Percentiles rank a stretch among this genome's conserved stretches.
These are phyloP conservation scores for Hymenoscyphus occultus DNA, from an alignment of 2,329 filamentous ascomycete species.

Conservation along the genomic window DNA sequence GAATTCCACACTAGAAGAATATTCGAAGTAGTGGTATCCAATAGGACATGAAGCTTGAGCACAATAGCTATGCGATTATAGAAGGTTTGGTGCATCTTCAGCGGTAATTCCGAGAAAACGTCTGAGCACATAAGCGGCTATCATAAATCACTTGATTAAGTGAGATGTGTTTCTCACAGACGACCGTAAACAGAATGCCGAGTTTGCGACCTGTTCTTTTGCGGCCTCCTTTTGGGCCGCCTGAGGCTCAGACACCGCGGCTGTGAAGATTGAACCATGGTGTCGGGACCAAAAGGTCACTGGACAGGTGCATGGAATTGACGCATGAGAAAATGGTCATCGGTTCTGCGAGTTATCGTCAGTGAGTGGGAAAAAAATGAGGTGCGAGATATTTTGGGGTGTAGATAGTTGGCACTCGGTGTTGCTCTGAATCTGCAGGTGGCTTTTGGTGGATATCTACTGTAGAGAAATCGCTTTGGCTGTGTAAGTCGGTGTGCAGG, in stretches of 20 bases:
- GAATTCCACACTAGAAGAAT: not conserved
- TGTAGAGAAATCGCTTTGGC: no score
- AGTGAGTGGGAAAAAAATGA: not conserved
- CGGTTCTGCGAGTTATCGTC: not conserved
- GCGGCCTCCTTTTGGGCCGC: slow-evolving; percentile 7
- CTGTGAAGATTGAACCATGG: not conserved
- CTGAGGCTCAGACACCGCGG: slow-evolving; percentile 9
- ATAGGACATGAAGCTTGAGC: not conserved
- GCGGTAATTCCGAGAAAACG: not conserved
- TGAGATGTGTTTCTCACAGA: not conserved
- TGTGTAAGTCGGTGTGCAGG: slow-evolving; percentile 11
- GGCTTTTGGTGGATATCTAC: no score
- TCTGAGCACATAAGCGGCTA: not conserved
- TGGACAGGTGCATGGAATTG: slow-evolving; percentile 8
- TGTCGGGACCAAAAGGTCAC: not conserved
- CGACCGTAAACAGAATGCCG: not conserved
- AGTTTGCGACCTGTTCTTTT: slow-evolving; percentile 2
- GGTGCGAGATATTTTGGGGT: not conserved
- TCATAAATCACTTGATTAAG: not conserved
- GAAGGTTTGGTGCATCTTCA: not conserved
- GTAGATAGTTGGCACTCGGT: not conserved
- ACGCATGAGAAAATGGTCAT: slow-evolving; percentile 9
- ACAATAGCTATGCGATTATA: not conserved
- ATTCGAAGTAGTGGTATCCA: not conserved
- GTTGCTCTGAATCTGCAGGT: not conserved